These are phyloP conservation scores for Effrenium voratum DNA, from an alignment of 73 alveolate species.

Conservation along the genomic window DNA sequence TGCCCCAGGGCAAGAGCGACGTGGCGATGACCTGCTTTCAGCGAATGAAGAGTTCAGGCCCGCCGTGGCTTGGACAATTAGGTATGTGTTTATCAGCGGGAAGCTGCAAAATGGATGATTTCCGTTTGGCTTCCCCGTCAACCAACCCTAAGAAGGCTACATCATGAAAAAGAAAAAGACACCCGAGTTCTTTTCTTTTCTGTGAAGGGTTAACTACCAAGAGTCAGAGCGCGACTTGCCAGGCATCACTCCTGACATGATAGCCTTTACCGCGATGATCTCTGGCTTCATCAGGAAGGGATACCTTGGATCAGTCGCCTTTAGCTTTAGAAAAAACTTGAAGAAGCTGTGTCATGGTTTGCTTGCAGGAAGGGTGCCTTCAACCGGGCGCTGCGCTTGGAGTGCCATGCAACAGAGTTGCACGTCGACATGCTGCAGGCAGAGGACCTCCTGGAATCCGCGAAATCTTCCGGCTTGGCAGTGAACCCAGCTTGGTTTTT, in stretches of 20 bases:
- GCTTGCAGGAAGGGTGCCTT: conserved; percentile 16
- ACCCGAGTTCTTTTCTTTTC: too few relatives aligned
- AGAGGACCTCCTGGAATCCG: neutral
- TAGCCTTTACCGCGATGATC: conserved; percentile 68
- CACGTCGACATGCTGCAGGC: neutral
- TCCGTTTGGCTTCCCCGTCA: too few relatives aligned
- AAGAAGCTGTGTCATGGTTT: neutral
- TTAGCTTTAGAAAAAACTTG: neutral
- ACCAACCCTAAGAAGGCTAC: too few relatives aligned
- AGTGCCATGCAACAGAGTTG: neutral
- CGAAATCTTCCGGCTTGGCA: conserved; percentile 16
- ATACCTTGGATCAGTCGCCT: neutral
- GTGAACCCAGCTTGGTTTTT: conserved; percentile 3
- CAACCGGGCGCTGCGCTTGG: neutral
- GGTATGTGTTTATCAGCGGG: neutral
- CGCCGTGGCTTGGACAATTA: neutral
- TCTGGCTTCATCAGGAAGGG: neutral
- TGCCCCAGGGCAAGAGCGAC: neutral
- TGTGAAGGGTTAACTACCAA: too few relatives aligned
- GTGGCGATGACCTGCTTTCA: conserved; percentile 38
- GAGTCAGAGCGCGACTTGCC: too few relatives aligned
- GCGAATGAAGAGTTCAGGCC: conserved; percentile 51
- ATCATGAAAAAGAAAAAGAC: too few relatives aligned
- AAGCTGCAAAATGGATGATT: too few relatives aligned
- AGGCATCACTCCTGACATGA: conserved; percentile 64